Evolutionary conservation across 805 yeast species (phyloP), one percentile per base, ranked within the genome.

Genomic region (Metschnikowia corniflorae): DNA sequence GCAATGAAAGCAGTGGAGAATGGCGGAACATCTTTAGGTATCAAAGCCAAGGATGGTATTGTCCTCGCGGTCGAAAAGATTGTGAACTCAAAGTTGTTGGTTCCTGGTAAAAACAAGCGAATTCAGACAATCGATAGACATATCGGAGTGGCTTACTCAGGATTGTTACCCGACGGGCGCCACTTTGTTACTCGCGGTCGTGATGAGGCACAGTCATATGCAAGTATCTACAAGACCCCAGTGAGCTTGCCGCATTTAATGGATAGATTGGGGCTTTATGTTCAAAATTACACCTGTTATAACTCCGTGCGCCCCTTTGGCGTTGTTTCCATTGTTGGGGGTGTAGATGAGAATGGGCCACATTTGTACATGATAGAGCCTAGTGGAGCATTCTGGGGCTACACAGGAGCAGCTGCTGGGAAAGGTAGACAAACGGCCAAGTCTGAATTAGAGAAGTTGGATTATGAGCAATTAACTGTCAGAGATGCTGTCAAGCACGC

Each of bases 251-350:
- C 91, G 24, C 82, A 86, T 31, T 75, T 94, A 50, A 81, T 87
- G 62, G 89, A 84, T 54, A 81, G 95, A 55, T 66, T 93, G 52
- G 95, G 97, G 10, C 79, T 83, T 51, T 91, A 85, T 58, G 95
- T 87, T 16, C 97, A 91, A 65, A 95, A 95, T 30, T 87, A 87
- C 64, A 93, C 99, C 3, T 77, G 95, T 56, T 93, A 89, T 67
- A 87, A 86, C 60, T 89, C 97, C 22, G 98, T 93, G 8, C 83
- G 99, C 65, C 99, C 99, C 16, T 93, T 93, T 62, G 99, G 99
- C 38, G 78, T 94, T 43, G 79, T 87, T 37, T 80, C 96, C 8
- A 89, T 93, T 45, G 75, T 93, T 31, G 98, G 97, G 35, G 98
- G 98, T 48, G 78, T 86, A 32, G 97, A 91, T 58, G 82, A 78